Percentiles rank a stretch among this genome's conserved stretches.
Evolutionary conservation across 2,329 filamentous ascomycete species (phyloP).

Genomic region (Fusarium sp.): DNA sequence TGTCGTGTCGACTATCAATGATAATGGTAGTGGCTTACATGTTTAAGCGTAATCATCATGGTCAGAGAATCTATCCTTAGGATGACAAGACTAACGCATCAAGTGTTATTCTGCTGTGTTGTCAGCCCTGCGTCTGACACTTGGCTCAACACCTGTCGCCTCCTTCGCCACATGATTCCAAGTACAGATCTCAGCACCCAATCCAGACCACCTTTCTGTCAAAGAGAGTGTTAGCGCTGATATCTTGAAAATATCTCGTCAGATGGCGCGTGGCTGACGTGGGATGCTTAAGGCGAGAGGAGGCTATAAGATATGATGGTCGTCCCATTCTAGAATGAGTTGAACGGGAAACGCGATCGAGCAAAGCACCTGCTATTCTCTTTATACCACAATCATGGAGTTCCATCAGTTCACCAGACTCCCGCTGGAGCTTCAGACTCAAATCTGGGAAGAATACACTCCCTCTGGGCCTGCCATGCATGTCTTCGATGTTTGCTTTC

Average conservation of each 20-base stretch:
- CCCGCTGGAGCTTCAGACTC: constrained; percentile 40
- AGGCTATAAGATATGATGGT: not conserved
- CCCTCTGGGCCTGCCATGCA: constrained; percentile 41
- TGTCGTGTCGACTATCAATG: not conserved
- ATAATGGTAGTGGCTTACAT: not conserved
- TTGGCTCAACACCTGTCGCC: not conserved
- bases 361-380: not conserved
- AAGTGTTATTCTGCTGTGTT: not conserved
- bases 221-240: constrained; percentile 21
- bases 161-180: not conserved
- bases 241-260: not conserved
- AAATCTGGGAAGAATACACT: constrained; percentile 39
- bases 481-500: constrained; percentile 46
- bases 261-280: constrained; percentile 13
- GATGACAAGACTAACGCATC: not conserved
- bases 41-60: not conserved
- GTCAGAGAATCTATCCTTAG: not conserved
- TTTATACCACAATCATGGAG: constrained; percentile 19
- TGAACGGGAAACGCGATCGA: not conserved
- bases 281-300: not conserved
- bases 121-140: not conserved
- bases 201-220: not conserved
- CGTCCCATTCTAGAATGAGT: not conserved
- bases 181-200: not conserved
- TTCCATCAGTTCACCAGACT: constrained; percentile 37